Conservation (phyloP, 129 eudicot genomes). For the Flaveria brownii region DNA sequence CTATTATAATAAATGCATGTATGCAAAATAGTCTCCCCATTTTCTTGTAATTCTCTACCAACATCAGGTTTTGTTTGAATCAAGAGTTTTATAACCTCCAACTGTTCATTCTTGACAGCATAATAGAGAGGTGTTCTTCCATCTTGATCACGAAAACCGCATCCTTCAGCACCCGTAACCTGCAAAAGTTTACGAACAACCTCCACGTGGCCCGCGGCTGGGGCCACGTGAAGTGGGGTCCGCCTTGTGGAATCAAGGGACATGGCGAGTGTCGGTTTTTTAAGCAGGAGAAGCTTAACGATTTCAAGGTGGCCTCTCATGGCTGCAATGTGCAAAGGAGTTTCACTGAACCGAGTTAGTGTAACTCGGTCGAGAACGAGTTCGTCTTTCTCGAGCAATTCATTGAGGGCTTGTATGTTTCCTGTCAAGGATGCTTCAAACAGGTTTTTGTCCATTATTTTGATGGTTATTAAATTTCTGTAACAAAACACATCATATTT, state of each 20-base stretch:
- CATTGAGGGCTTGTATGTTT: conserved; percentile 27
- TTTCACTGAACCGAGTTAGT: conserved; percentile 24
- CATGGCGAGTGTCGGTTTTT: conserved; percentile 28
- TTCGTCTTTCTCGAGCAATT: conserved; percentile 23
- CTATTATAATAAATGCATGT: conserved; percentile 18
- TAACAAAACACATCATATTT: background rate
- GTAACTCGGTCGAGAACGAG: conserved; percentile 34
- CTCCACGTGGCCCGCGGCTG: conserved; percentile 29
- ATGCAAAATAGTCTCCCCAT: conserved; percentile 30
- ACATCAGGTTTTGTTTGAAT: background rate
- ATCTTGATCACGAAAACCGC: conserved; percentile 24
- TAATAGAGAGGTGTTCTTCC: conserved; percentile 30
- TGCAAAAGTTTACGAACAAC: conserved; percentile 17
- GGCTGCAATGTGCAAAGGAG: conserved; percentile 37
- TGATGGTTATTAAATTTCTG: background rate
- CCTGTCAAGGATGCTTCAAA: conserved; percentile 34
- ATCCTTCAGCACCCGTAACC: conserved; percentile 18
- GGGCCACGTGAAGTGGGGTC: conserved; percentile 36
- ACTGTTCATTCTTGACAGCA: conserved; percentile 27
- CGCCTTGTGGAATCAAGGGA: conserved; percentile 21
- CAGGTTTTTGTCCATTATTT: conserved; percentile 25
- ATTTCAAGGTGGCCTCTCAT: conserved; percentile 34
- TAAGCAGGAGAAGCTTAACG: background rate
- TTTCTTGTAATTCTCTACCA: background rate
- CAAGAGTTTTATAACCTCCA: conserved; percentile 20